A percentile compares a stretch with the other conserved stretches of the same genome.
Conservation (phyloP, 768 basidiomycete species). For the Pluteus cervinus region DNA sequence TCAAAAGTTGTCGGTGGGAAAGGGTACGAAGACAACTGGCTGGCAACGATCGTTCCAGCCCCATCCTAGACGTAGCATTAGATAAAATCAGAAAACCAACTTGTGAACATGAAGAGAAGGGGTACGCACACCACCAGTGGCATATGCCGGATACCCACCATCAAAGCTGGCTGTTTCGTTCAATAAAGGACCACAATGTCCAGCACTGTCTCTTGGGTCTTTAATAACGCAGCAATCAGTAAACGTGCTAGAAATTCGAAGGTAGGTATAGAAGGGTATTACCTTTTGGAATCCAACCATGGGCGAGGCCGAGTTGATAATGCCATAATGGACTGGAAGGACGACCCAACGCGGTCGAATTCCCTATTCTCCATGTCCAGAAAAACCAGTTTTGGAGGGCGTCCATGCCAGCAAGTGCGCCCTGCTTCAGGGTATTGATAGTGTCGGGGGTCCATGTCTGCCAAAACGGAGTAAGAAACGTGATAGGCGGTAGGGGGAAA, state of each 20-base stretch:
- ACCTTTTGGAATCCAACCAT: slow-evolving; percentile 86
- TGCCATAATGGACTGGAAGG: slow-evolving; percentile 41
- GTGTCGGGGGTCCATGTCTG: slow-evolving; percentile 51
- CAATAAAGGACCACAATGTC: slow-evolving; percentile 54
- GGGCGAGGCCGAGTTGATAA: slow-evolving; percentile 42
- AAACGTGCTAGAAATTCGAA: background rate
- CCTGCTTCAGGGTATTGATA: slow-evolving; percentile 61
- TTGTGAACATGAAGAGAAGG: slow-evolving; percentile 25
- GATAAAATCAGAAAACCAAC: background rate
- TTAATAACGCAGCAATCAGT: slow-evolving; percentile 8
- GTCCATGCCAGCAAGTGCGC: slow-evolving; percentile 87
- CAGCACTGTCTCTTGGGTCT: slow-evolving; percentile 59
- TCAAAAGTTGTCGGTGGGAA: slow-evolving; percentile 56
- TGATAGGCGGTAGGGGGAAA: slow-evolving; percentile 37
- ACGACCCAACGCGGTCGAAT: slow-evolving; percentile 61
- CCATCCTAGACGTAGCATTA: slow-evolving; percentile 27
- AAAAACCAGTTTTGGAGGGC: slow-evolving; percentile 96
- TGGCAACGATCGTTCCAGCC: slow-evolving; percentile 34
- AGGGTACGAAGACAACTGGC: slow-evolving; percentile 27
- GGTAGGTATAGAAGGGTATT: background rate
- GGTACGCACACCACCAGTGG: slow-evolving; percentile 63
- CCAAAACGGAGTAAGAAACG: slow-evolving; percentile 71
- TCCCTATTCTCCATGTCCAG: slow-evolving; percentile 98
- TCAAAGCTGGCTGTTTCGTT: slow-evolving; percentile 21
- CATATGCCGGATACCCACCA: slow-evolving; percentile 43